A percentile compares a stretch with the other conserved stretches of the same genome.
Conservation (phyloP, 2,329 filamentous ascomycete species). For the Hymenoscyphus fructigenus region DNA sequence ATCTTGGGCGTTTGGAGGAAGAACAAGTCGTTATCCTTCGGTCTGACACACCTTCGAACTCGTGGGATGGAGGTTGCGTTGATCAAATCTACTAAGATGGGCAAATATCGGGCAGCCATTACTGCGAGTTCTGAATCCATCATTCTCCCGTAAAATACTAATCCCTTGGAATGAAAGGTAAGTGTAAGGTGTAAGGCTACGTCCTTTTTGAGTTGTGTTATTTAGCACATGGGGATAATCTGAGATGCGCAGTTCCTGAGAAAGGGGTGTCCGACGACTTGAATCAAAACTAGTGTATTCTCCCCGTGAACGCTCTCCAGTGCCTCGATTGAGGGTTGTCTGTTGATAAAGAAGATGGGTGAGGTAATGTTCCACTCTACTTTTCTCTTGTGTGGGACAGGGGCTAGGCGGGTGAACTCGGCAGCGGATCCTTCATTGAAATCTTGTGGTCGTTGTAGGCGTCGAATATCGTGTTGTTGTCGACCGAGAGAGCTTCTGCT, state of each 20-base stretch:
- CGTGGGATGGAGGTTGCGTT: not conserved
- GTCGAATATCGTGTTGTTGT: not conserved
- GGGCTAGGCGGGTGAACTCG: not conserved
- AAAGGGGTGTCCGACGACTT: not conserved
- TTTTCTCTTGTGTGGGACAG: not conserved
- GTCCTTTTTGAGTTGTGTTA: not conserved
- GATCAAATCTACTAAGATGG: not conserved
- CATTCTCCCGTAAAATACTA: not conserved
- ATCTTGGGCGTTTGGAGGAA: not conserved
- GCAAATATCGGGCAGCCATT: constrained; percentile 1
- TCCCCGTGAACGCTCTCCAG: not conserved
- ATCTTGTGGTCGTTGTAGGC: not conserved
- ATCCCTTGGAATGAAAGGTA: not conserved
- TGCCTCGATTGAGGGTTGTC: not conserved
- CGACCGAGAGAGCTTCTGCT: not conserved
- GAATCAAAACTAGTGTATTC: not conserved
- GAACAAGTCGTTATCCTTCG: not conserved
- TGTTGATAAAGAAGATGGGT: not conserved
- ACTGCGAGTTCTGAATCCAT: constrained; percentile 18
- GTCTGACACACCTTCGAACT: not conserved
- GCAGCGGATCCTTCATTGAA: not conserved
- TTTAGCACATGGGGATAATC: not conserved
- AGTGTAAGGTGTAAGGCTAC: not conserved
- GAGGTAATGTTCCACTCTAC: not conserved
- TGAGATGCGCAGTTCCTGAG: not conserved